Evolutionary conservation across 257 asterid genomes (phyloP).

Genomic region (Nicotiana noctiflora): DNA sequence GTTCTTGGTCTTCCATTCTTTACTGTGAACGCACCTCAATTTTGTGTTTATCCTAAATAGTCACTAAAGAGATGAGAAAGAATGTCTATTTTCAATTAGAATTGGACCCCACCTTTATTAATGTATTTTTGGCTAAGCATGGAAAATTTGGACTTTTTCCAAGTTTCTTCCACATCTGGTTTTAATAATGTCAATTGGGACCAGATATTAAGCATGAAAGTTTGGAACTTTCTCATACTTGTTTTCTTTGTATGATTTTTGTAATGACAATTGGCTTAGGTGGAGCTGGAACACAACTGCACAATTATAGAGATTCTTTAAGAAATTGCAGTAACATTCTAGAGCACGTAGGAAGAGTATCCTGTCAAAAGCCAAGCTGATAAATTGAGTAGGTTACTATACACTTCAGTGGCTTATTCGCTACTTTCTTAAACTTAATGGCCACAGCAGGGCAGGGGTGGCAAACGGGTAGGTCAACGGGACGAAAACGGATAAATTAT

Average conservation of each 20-base stretch:
- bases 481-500: too few species aligned
- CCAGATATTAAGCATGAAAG: not conserved
- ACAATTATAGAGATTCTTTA: not conserved
- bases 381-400: fast-evolving
- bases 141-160: not conserved
- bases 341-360: not conserved
- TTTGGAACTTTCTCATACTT: not conserved
- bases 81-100: not conserved
- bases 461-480: too few species aligned
- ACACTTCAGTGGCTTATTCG: too few species aligned
- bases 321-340: not conserved
- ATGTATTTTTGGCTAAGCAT: not conserved
- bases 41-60: not conserved
- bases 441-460: too few species aligned
- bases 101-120: constrained; percentile 4
- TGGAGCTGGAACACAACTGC: not conserved
- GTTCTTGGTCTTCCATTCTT: constrained; percentile 25
- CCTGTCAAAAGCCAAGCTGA: too few species aligned
- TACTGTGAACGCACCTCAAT: not conserved
- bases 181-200: not conserved
- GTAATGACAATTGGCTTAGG: too few species aligned
- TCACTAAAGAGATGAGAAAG: not conserved
- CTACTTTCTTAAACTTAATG: too few species aligned
- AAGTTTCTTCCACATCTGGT: not conserved
- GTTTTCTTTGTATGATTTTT: too few species aligned